Evolutionary conservation across 805 yeast genomes (phyloP).

Genomic region (Saturnispora galanensis): DNA sequence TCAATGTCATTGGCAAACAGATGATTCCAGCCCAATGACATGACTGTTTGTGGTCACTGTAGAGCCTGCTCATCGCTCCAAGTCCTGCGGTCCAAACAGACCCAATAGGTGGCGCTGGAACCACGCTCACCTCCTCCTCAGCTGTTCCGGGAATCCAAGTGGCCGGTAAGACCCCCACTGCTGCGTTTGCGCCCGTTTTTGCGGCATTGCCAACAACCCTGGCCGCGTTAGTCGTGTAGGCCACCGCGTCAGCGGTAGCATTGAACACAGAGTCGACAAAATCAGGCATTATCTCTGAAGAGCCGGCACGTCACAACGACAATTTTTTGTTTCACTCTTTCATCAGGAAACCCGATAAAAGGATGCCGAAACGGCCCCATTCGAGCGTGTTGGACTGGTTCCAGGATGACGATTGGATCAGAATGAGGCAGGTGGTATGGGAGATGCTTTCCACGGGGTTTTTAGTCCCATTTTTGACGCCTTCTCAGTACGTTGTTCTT

Average conservation of each 20-base stretch:
- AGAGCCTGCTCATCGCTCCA: neutral
- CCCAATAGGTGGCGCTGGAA: neutral
- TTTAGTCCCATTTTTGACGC: constrained; percentile 41
- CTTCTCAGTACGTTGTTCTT: constrained; percentile 46
- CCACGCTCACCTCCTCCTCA: too few relatives aligned
- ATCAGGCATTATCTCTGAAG: constrained; percentile 13
- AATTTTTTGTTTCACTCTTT: neutral
- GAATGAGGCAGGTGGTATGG: constrained; percentile 26
- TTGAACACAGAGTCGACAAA: constrained; percentile 15
- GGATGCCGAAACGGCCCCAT: constrained; percentile 3
- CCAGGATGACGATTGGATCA: constrained; percentile 9
- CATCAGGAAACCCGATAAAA: neutral
- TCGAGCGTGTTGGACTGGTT: constrained; percentile 10
- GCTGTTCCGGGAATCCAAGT: too few relatives aligned
- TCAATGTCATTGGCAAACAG: neutral
- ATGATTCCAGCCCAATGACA: neutral
- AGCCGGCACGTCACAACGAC: neutral
- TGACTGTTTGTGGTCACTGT: neutral
- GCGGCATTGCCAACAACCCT: neutral
- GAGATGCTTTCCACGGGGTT: constrained; percentile 29
- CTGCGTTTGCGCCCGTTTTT: too few relatives aligned
- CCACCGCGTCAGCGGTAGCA: neutral
- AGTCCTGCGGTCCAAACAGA: neutral
- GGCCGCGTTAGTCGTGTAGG: neutral
- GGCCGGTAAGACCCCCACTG: too few relatives aligned